Percentiles rank a stretch among this genome's conserved stretches.
phyloP scores from a whole-genome alignment of 2,329 filamentous ascomycete genomes.

The Colletotrichum zoysiae region DNA sequence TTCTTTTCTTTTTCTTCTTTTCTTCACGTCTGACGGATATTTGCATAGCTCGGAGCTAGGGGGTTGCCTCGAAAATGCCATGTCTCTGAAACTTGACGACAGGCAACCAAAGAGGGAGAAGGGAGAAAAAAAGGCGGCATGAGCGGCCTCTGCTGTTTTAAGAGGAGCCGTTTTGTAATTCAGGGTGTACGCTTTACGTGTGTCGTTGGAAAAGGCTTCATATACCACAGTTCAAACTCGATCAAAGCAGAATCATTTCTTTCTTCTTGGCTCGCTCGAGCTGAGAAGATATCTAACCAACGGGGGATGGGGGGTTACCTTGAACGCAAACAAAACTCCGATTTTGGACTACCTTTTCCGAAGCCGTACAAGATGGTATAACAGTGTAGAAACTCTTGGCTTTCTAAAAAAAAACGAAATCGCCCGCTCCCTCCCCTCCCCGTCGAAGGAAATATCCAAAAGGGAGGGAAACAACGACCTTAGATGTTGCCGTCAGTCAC shows the following conservation, averaged over 20 bases:
- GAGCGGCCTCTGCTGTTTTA: background rate
- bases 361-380: constrained; percentile 42
- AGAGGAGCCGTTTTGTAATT: constrained; percentile 2
- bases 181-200: constrained; percentile 11
- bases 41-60: constrained; percentile 45
- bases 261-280: background rate
- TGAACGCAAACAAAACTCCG: constrained; percentile 40
- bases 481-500: constrained; percentile 62
- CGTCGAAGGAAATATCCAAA: background rate
- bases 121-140: background rate
- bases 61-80: constrained; percentile 4
- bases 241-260: background rate
- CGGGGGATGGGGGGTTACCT: background rate
- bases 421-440: background rate
- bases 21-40: constrained; percentile 20
- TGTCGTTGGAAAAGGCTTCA: background rate
- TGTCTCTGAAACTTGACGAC: constrained; percentile 24
- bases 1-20: background rate
- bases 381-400: constrained; percentile 38
- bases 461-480: background rate
- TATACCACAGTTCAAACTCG: constrained; percentile 5
- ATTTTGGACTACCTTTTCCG: constrained; percentile 42
- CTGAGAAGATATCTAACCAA: background rate
- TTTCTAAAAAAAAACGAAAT: background rate
- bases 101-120: background rate